Base-by-base conservation (phyloP, 78 protist genomes). In the Dictyostelium intermedium region DNA sequence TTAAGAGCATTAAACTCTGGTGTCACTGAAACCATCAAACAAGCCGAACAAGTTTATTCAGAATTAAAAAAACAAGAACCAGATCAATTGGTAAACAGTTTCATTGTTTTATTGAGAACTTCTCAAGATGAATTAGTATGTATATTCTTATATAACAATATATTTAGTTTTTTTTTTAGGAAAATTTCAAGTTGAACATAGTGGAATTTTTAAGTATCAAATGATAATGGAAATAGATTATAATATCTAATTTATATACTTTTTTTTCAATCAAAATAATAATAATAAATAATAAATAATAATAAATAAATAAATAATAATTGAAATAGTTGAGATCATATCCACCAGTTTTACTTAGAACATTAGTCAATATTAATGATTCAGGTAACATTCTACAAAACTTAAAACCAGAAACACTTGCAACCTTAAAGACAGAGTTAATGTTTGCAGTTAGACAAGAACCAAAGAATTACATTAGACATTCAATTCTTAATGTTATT, bases 311-410 rank as follows among this genome's bases (percentile, higher is more conserved):
- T 11, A 3, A 76, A 16, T 11, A 27, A 47, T 30, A 10, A 27
- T 6, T 79, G n/a, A 45, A 14, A 41, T 53, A 87, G 86, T 47
- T 80, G 32, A 89, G 77, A 60, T 84, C 82, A 20, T 80, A 25
- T 25, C 32, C 94, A 50, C 30, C 94, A 47, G 94, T 89, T 70
- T 80, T 89, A 74, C 45, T 89, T 80, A 83, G 94, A 79, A 53
- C 81, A 47, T 66, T 80, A 5, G 35, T 89, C 18, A 41, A 83
- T 43, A 74, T 63, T 34, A 16, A 32, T 63, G 76, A 32, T 16
- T 56, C 82, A 74, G 79, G 73, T 13, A 32, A 45, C 13, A 30
- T 89, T 61, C 70, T 84, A 79, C 25, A 20, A 27, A 23, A 23
- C 43, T 14, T 89, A 34, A n/a, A 37, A 30, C 27, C 25, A n/a